A percentile compares a stretch with the other conserved stretches of the same genome.
Conservation (phyloP, 192 early-diverging fungal genomes). For the Coemansia sp. region DNA sequence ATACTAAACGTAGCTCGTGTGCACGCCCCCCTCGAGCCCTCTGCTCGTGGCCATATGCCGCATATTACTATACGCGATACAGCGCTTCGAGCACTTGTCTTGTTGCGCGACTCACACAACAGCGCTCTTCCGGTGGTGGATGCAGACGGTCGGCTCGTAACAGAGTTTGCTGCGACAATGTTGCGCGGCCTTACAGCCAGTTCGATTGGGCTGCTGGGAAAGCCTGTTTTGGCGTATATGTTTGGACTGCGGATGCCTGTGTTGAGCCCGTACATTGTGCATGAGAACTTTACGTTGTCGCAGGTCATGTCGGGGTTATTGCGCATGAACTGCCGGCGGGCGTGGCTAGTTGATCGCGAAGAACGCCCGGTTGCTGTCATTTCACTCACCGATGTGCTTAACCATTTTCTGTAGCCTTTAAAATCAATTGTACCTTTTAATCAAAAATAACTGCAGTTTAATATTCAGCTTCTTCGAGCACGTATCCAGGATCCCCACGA, state of each 20-base stretch:
- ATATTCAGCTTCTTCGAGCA: constrained; percentile 17
- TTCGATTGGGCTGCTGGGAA: constrained; percentile 39
- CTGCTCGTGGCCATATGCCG: constrained; percentile 17
- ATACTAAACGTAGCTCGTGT: background rate
- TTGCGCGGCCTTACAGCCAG: constrained; percentile 29
- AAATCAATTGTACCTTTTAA: background rate
- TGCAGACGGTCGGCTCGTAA: constrained; percentile 35
- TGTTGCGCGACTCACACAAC: constrained; percentile 29
- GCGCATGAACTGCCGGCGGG: constrained; percentile 46
- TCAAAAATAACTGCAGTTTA: background rate
- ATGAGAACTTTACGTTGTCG: constrained; percentile 37
- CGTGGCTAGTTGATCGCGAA: constrained; percentile 44
- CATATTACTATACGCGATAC: constrained; percentile 38
- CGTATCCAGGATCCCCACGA: constrained; percentile 11
- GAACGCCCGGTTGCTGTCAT: constrained; percentile 43
- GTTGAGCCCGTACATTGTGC: constrained; percentile 38
- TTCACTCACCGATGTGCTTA: constrained; percentile 46
- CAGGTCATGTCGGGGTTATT: constrained; percentile 52
- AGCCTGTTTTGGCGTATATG: constrained; percentile 51
- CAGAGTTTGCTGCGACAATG: constrained; percentile 40
- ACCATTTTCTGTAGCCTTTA: constrained; percentile 25
- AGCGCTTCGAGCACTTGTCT: constrained; percentile 33
- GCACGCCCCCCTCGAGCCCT: constrained; percentile 13
- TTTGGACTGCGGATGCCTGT: constrained; percentile 27
- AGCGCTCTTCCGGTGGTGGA: constrained; percentile 53